Evolutionary conservation across 805 yeast species (phyloP), one percentile per base, ranked within the genome.

Genomic region (Candida parachauliodes): DNA sequence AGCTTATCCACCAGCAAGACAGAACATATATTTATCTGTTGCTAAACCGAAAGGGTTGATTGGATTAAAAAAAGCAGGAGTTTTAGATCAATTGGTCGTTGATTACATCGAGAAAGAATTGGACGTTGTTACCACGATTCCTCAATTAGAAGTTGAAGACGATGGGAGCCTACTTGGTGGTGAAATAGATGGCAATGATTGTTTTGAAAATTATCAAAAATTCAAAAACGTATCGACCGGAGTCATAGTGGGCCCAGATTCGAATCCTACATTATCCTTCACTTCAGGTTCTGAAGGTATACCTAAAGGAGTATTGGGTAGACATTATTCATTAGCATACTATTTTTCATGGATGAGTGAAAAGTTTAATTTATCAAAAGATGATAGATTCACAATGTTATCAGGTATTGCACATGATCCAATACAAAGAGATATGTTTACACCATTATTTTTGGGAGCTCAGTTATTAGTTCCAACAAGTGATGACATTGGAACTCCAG

Each of bases 351-450:
- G 99, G 99, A 93, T 93, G 99, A 73, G 97, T 14, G 63, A 86
- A 60, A 76, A 82, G 31, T 93, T 93, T 54, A 78, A 81, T 23
- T 74, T 93, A 27, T 74, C 84, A 28, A 83, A 76, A 38, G 74
- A 79, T 24, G 98, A 94, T 61, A 83, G 72, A 54, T 93, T 93
- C 69, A 93, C 99, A 15, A 93, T 93, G 99, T 74, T 93, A 44
- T 85, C 95, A 7, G 99, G 99, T 54, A 93, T 93, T 59, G 99
- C 99, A 0, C 99, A 93, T 60, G 99, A 93, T 63, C 99, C 99
- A 9, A 91, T 93, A 46, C 99, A 93, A 70, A 83, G 99, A 71
- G 99, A 93, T 63, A 93, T 93, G 84, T 93, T 93, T 62, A 93
- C 99, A 6, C 99, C 99, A 16, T 73, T 93, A 45, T 93, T 93